A percentile compares a stretch with the other conserved stretches of the same genome.
Conservation (phyloP, 805 yeast species). For the Barnettozyma sp. region DNA sequence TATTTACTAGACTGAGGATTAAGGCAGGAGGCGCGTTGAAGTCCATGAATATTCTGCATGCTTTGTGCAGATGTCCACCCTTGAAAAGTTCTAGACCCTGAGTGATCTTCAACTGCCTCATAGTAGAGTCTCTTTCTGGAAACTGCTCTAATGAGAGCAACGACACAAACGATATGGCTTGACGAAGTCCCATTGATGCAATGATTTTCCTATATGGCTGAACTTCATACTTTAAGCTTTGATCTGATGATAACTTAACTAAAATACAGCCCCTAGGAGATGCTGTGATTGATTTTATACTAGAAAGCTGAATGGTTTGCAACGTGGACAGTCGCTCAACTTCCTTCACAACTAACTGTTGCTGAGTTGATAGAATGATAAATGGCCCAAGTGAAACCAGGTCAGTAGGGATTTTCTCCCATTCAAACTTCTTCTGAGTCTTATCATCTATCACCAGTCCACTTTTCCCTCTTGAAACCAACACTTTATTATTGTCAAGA, state of each 20-base stretch:
- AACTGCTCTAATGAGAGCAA: conserved; percentile 26
- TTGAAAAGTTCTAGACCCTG: conserved; percentile 32
- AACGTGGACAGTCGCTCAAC: conserved; percentile 30
- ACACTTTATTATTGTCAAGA: neutral
- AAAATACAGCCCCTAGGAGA: neutral
- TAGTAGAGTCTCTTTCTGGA: conserved; percentile 27
- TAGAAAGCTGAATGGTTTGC: conserved; percentile 27
- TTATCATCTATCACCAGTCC: neutral
- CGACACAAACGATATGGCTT: conserved; percentile 34
- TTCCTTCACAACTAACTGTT: conserved; percentile 33
- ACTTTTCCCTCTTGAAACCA: conserved; percentile 9
- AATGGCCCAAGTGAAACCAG: conserved; percentile 5
- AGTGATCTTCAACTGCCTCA: conserved; percentile 39
- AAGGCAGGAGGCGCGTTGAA: conserved; percentile 54
- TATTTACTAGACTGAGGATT: conserved; percentile 24
- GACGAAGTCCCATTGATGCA: conserved; percentile 3
- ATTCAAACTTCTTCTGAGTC: conserved; percentile 1
- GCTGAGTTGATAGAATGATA: conserved; percentile 10
- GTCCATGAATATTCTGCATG: conserved; percentile 41
- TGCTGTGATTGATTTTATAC: conserved; percentile 6
- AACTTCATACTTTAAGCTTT: neutral
- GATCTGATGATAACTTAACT: neutral
- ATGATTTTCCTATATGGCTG: conserved; percentile 2
- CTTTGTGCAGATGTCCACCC: conserved; percentile 26
- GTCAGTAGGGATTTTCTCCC: conserved; percentile 8